Evolutionary conservation across 73 alveolate species (phyloP).

Genomic region (Tetrahymena elliotti): DNA sequence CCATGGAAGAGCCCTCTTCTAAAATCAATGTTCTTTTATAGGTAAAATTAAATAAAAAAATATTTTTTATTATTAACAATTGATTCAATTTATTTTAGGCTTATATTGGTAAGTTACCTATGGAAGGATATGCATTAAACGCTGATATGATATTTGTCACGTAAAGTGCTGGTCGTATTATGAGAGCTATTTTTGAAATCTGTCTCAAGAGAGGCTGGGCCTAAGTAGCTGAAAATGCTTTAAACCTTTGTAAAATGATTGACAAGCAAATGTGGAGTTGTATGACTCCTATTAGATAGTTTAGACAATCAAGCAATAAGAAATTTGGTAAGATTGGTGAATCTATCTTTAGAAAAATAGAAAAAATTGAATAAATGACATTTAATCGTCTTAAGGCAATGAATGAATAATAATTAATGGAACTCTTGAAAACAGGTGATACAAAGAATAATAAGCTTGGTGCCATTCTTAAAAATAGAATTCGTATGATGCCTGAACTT

Average conservation of each 20-base stretch:
- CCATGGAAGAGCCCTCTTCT: constrained; percentile 94
- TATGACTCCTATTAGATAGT: constrained; percentile 99
- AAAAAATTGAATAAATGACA: constrained; percentile 53
- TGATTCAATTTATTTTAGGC: constrained; percentile 37
- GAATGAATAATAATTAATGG: constrained; percentile 48
- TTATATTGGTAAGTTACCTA: constrained; percentile 92
- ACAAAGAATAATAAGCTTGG: constrained; percentile 14
- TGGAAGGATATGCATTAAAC: constrained; percentile 97
- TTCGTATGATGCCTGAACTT: constrained; percentile 96
- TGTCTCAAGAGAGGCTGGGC: constrained; percentile 95
- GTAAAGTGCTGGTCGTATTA: constrained; percentile 98
- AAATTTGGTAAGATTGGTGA: constrained; percentile 51
- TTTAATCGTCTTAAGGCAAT: constrained; percentile 38
- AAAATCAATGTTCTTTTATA: constrained; percentile 90
- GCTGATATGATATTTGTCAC: constrained; percentile 98
- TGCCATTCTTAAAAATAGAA: constrained; percentile 70
- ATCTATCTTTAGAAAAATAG: constrained; percentile 79
- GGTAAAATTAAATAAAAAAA: constrained; percentile 17
- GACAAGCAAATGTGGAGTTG: constrained; percentile 98
- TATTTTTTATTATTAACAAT: not conserved
- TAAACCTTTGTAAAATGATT: constrained; percentile 81
- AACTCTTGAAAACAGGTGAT: constrained; percentile 57
- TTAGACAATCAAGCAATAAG: constrained; percentile 63
- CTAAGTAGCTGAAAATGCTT: constrained; percentile 48
- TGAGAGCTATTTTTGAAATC: constrained; percentile 98